Conservation (phyloP, 495 filamentous ascomycete species). For the Niebla homalea region DNA sequence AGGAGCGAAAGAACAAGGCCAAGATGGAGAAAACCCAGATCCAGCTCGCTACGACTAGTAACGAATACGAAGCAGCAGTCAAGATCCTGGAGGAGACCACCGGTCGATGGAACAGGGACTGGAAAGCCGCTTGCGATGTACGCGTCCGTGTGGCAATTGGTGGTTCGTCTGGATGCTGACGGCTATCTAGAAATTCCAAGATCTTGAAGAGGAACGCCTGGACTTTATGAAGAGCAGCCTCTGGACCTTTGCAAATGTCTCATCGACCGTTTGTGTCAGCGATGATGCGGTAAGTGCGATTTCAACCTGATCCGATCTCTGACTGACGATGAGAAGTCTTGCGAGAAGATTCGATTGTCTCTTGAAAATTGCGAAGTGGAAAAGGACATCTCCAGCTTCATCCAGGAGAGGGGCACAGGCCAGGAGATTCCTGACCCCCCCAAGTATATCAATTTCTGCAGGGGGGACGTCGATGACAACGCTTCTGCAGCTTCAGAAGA, state of each 20-base stretch:
- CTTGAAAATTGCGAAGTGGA: constrained; percentile 93
- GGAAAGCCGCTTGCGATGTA: constrained; percentile 90
- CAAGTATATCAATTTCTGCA: constrained; percentile 97
- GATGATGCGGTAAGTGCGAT: constrained; percentile 61
- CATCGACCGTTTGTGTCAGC: constrained; percentile 96
- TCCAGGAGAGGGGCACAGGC: constrained; percentile 78
- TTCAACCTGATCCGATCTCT: not conserved
- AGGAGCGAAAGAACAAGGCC: constrained; percentile 97
- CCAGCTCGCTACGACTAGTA: constrained; percentile 75
- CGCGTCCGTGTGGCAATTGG: constrained; percentile 11
- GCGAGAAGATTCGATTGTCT: constrained; percentile 91
- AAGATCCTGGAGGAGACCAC: constrained; percentile 95
- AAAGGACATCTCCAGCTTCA: constrained; percentile 85
- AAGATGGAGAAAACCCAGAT: constrained; percentile 98
- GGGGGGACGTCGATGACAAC: constrained; percentile 72
- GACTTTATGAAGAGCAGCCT: constrained; percentile 96
- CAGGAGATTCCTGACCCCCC: constrained; percentile 96
- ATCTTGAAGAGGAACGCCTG: constrained; percentile 91
- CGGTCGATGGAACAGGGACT: constrained; percentile 89
- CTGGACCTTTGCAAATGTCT: constrained; percentile 95
- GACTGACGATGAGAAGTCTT: constrained; percentile 42
- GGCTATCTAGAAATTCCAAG: constrained; percentile 74
- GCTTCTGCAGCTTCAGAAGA: constrained; percentile 73
- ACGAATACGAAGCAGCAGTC: constrained; percentile 84
- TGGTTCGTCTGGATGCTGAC: constrained; percentile 15